Evolutionary conservation across 768 basidiomycete species (phyloP).

Genomic region (Suillus clintonianus): DNA sequence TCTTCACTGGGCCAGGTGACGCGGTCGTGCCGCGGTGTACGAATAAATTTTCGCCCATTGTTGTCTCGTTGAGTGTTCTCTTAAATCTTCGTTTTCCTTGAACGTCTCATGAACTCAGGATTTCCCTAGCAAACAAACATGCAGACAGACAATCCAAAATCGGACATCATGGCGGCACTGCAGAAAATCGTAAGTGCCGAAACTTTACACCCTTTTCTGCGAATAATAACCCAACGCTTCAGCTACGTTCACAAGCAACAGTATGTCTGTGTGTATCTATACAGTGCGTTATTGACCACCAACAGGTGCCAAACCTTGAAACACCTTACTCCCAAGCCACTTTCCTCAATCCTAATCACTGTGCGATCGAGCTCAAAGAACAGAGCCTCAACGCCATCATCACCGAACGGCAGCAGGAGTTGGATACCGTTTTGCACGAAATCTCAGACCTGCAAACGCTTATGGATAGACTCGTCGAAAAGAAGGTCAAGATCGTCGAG

Average conservation of each 20-base stretch:
- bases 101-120: too few relatives aligned
- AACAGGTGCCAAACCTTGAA: neutral
- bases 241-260: neutral
- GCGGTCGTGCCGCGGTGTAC: too few relatives aligned
- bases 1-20: too few relatives aligned
- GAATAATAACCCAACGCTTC: neutral
- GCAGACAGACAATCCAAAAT: neutral
- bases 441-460: neutral
- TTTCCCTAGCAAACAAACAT: neutral
- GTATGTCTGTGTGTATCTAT: neutral
- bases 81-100: too few relatives aligned
- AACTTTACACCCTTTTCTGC: neutral
- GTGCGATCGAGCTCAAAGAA: neutral
- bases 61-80: too few relatives aligned
- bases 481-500: conserved; percentile 1
- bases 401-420: neutral
- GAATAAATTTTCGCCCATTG: too few relatives aligned
- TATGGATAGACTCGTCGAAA: conserved; percentile 17
- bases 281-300: neutral
- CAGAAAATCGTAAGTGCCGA: neutral
- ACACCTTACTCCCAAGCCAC: neutral
- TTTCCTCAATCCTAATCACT: neutral
- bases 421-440: neutral
- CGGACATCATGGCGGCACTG: neutral
- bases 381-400: neutral